These are phyloP conservation scores for Hordeum marinum DNA, from an alignment of 176 grass and related monocot species.

Conservation along the genomic window DNA sequence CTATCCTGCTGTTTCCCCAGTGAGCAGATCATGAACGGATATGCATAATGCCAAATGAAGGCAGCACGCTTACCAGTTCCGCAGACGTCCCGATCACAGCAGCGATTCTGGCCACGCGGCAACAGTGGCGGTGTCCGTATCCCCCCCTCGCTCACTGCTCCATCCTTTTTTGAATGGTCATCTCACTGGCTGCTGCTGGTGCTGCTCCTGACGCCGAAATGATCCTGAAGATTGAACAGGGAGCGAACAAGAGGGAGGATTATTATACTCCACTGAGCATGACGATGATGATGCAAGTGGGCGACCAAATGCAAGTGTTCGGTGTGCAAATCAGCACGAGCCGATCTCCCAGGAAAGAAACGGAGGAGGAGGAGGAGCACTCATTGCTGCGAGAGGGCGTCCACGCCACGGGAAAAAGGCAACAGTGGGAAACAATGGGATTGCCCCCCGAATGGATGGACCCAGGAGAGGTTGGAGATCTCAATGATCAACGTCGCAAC, in stretches of 20 bases:
- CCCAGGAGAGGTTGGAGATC: slow-evolving; percentile 33
- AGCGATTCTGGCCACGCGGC: slow-evolving; percentile 8
- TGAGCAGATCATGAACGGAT: background rate
- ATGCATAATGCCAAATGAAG: background rate
- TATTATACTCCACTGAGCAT: background rate
- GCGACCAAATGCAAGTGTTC: background rate
- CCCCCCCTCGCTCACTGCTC: background rate
- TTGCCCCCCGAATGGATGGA: slow-evolving; percentile 19
- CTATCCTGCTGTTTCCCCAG: background rate
- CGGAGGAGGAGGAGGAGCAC: background rate
- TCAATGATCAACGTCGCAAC: slow-evolving; percentile 36
- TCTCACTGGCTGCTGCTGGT: background rate
- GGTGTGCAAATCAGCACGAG: background rate
- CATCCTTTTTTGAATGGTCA: background rate
- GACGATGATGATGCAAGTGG: background rate
- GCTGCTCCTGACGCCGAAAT: slow-evolving; percentile 3
- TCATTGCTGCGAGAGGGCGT: slow-evolving; percentile 28
- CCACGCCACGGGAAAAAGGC: slow-evolving; percentile 37
- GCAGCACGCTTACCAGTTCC: slow-evolving; percentile 4
- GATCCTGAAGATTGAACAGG: slow-evolving; percentile 7
- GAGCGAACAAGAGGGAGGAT: background rate
- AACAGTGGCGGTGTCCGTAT: slow-evolving; percentile 17
- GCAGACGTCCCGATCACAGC: background rate
- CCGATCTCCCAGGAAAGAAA: background rate
- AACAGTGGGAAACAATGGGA: slow-evolving; percentile 49